These are phyloP conservation scores for Clonostachys sp. DNA, from an alignment of 2,329 filamentous ascomycete species.

Conservation along the genomic window DNA sequence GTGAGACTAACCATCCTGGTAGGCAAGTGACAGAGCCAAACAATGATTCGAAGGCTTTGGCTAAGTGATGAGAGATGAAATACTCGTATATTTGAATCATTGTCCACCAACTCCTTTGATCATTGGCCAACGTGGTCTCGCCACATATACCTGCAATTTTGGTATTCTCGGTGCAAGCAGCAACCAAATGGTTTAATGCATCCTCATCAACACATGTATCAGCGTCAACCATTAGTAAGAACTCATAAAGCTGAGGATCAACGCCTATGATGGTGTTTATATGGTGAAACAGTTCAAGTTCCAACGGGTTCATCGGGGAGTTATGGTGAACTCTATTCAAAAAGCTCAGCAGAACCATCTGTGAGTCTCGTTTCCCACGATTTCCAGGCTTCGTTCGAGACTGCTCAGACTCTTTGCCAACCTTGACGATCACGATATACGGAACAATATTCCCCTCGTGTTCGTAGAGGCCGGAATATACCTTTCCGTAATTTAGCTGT, in stretches of 20 bases:
- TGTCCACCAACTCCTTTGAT: constrained; percentile 94
- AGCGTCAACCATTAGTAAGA: constrained; percentile 94
- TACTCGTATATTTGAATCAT: constrained; percentile 99
- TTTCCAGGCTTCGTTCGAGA: constrained; percentile 90
- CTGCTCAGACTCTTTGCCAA: constrained; percentile 95
- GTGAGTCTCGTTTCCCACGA: constrained; percentile 96
- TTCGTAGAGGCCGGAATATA: constrained; percentile 97
- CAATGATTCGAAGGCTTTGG: constrained; percentile 95
- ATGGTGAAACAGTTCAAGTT: constrained; percentile 98
- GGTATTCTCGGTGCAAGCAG: constrained; percentile 86
- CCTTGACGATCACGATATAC: constrained; percentile 93
- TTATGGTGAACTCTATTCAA: constrained; percentile 96
- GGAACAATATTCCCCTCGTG: constrained; percentile 97
- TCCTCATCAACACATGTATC: constrained; percentile 94
- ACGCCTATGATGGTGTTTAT: constrained; percentile 99
- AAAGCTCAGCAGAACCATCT: constrained; percentile 94
- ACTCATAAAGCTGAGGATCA: constrained; percentile 95
- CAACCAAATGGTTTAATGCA: constrained; percentile 85
- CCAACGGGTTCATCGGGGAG: constrained; percentile 88
- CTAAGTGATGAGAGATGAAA: constrained; percentile 95
- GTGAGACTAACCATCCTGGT: constrained; percentile 87
- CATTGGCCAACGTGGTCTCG: constrained; percentile 93
- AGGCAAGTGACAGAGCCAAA: constrained; percentile 98
- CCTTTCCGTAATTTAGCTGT: constrained; percentile 96
- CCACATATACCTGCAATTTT: constrained; percentile 98